Conservation (phyloP, 2,329 filamentous ascomycete genomes). For the Lecanicillium sp. region DNA sequence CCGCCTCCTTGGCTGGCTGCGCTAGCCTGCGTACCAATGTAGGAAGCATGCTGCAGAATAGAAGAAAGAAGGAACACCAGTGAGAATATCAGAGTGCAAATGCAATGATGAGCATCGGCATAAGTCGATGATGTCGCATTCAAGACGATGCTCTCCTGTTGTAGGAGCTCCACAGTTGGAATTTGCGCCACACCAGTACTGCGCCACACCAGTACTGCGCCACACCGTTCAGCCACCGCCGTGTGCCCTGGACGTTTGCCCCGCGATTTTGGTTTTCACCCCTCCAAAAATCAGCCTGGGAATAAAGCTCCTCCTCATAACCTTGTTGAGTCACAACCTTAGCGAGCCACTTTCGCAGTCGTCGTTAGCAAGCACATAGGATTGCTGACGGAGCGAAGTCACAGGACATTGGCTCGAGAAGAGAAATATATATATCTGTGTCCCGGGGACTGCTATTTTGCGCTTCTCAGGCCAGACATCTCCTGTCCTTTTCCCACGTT, state of each 20-base stretch:
- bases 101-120: too few species aligned
- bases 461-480: neutral
- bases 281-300: constrained; percentile 9
- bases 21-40: constrained; percentile 30
- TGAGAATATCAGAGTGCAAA: too few species aligned
- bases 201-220: constrained; percentile 9
- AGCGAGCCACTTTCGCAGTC: neutral
- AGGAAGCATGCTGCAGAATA: constrained; percentile 28
- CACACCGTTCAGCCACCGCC: constrained; percentile 8
- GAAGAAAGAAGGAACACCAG: too few species aligned
- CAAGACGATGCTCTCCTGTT: neutral
- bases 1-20: constrained; percentile 24
- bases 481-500: neutral
- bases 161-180: neutral
- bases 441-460: neutral
- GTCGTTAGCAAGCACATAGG: neutral
- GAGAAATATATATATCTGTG: neutral
- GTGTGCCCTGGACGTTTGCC: constrained; percentile 12
- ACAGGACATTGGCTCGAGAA: neutral
- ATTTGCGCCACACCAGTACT: constrained; percentile 1
- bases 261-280: constrained; percentile 15
- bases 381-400: constrained; percentile 11
- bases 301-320: neutral
- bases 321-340: constrained; percentile 10
- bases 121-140: constrained; percentile 3